Conservation (phyloP, 768 basidiomycete genomes). For the Phylloporus arenicola region DNA sequence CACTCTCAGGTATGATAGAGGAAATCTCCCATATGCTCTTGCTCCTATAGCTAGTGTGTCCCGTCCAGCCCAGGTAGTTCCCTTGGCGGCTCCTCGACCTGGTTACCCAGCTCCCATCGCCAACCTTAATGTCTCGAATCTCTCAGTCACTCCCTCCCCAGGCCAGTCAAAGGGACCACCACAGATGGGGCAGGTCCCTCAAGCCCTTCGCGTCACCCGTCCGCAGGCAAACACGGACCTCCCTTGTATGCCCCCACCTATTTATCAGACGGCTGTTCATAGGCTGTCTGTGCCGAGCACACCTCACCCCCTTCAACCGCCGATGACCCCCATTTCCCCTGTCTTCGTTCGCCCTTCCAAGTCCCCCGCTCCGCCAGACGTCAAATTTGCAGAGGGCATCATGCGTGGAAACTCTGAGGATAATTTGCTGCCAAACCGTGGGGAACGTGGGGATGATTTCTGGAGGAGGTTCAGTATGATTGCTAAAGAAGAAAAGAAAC, state of each 20-base stretch:
- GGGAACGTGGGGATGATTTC: constrained; percentile 77
- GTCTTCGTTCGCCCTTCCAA: constrained; percentile 63
- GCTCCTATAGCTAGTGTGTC: constrained; percentile 39
- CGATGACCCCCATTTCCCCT: constrained; percentile 74
- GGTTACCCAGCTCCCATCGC: constrained; percentile 70
- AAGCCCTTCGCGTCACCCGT: constrained; percentile 18
- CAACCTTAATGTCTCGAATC: constrained; percentile 54
- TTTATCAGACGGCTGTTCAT: constrained; percentile 27
- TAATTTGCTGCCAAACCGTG: constrained; percentile 58
- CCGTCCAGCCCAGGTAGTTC: constrained; percentile 30
- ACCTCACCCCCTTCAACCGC: constrained; percentile 73
- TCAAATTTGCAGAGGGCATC: constrained; percentile 53
- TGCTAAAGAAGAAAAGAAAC: constrained; percentile 62
- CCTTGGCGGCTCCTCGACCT: constrained; percentile 65
- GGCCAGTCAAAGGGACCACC: constrained; percentile 15
- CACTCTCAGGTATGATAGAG: constrained; percentile 52
- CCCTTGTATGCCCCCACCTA: constrained; percentile 29
- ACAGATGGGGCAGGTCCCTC: constrained; percentile 30
- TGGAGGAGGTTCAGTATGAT: constrained; percentile 86
- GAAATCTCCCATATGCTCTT: constrained; percentile 48
- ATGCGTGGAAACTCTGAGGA: constrained; percentile 68
- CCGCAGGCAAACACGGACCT: constrained; percentile 13
- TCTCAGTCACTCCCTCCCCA: constrained; percentile 36
- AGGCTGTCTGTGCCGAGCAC: constrained; percentile 40
- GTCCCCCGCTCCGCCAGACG: constrained; percentile 32